A percentile compares a stretch with the other conserved stretches of the same genome.
Evolutionary conservation across 2,329 filamentous ascomycete species (phyloP).

Genomic region (Cladosporium cucumerinum): DNA sequence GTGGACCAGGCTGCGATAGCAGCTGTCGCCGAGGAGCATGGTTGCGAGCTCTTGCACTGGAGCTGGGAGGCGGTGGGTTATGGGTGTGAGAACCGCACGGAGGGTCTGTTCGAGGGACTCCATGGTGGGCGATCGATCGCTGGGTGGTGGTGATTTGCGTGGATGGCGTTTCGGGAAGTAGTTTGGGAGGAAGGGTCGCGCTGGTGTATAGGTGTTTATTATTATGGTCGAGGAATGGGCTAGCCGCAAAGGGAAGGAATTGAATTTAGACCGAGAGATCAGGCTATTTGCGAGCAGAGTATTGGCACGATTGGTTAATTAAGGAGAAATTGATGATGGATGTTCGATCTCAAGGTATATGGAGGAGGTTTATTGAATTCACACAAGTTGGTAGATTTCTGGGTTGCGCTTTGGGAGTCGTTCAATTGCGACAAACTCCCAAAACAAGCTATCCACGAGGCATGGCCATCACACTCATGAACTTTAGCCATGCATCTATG

Average conservation of each 20-base stretch:
- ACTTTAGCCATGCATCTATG: constrained; percentile 13
- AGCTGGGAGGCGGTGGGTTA: constrained; percentile 55
- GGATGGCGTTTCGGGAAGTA: not conserved
- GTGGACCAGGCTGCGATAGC: constrained; percentile 82
- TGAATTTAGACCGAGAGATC: not conserved
- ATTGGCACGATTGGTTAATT: not conserved
- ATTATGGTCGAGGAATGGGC: constrained; percentile 4
- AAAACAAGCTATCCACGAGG: not conserved
- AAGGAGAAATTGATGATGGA: not conserved
- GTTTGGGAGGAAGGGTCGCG: not conserved
- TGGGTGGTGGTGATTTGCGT: not conserved
- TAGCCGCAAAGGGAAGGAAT: not conserved
- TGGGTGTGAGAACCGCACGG: constrained; percentile 42
- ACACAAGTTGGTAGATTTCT: not conserved
- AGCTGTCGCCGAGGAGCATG: constrained; percentile 75
- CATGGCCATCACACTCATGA: constrained; percentile 9
- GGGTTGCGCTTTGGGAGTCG: not conserved
- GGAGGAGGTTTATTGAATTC: not conserved
- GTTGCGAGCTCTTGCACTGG: constrained; percentile 72
- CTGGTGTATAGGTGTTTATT: constrained; percentile 8
- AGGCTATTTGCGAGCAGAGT: not conserved
- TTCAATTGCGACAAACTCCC: not conserved
- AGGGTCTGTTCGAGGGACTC: constrained; percentile 44
- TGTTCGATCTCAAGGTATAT: not conserved
- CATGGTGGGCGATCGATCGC: constrained; percentile 33